Evolutionary conservation across 2,329 filamentous ascomycete species (phyloP).

Genomic region (Beauveria varroae): DNA sequence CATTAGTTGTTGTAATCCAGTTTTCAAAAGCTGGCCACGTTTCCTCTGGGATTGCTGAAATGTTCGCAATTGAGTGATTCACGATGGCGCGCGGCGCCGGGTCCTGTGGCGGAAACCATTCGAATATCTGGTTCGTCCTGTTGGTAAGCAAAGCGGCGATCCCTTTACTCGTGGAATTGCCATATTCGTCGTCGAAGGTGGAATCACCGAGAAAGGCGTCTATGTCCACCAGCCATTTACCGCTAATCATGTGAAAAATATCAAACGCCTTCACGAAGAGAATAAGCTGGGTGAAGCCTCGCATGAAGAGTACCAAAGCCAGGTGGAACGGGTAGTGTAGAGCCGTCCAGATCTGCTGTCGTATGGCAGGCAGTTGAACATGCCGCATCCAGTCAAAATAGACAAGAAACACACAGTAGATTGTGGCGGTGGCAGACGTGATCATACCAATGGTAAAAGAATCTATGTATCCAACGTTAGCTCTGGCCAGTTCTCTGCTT

Average conservation of each 20-base stretch:
- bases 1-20: slow-evolving; percentile 10
- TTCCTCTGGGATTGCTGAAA: slow-evolving; percentile 20
- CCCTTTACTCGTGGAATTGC: slow-evolving; percentile 13
- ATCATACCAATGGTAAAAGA: slow-evolving; percentile 32
- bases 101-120: slow-evolving; percentile 22
- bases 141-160: slow-evolving; percentile 15
- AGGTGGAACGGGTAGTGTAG: slow-evolving; percentile 59
- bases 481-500: background rate
- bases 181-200: background rate
- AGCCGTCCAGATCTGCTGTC: slow-evolving; percentile 51
- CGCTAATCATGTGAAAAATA: slow-evolving; percentile 17
- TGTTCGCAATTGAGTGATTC: slow-evolving; percentile 20
- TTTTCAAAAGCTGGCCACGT: slow-evolving; percentile 20
- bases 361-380: slow-evolving; percentile 46
- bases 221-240: background rate
- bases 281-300: slow-evolving; percentile 52
- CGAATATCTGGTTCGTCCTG: slow-evolving; percentile 17
- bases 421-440: slow-evolving; percentile 30
- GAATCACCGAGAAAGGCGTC: too few relatives aligned
- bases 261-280: slow-evolving; percentile 35
- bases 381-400: slow-evolving; percentile 59
- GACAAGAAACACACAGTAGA: slow-evolving; percentile 39
- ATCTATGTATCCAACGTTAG: slow-evolving; percentile 18
- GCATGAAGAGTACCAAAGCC: slow-evolving; percentile 54
- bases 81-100: slow-evolving; percentile 15